Base-by-base conservation (phyloP, 108 stramenopile species). In the Fragilaria radians region DNA sequence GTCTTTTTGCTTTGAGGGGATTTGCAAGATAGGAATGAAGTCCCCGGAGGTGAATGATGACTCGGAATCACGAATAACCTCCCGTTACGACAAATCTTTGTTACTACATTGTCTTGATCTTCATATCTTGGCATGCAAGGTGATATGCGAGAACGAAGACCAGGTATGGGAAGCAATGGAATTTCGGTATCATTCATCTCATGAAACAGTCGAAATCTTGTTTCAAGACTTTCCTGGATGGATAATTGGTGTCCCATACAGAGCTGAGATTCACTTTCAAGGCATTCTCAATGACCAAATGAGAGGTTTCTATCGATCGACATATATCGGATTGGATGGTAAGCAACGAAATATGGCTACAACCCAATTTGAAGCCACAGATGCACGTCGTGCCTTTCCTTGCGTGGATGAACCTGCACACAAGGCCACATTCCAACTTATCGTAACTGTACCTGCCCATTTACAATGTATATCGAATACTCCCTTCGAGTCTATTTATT, bases 321-420 rank as follows among this genome's bases (percentile, higher is more conserved):
- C 60, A 4, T 73, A 73, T 31, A 49, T 28, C 1, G 46, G 17
- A 36, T 48, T 62, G 18, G 48, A 72, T 19, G 62, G 66, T 23
- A 28, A 46, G 46, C 33, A 50, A 14, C 36, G 36, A 7, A 63
- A 26, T 54, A 73, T 74, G 66, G 73, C 73, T 24, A 57, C 59
- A 5, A 73, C 71, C 9, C 70, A 71, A 46, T 71, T 71, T 46
- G 64, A 73, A 62, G 32, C 73, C 4, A 68, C 63, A 2, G 68
- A 74, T 66, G 73, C 73, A 4, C 48, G 68, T 2, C 60, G 65
- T 1, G 67, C 68, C 3, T 74, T 74, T 54, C 73, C 73, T 17
- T 74, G 73, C 28, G 31, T 55, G 25, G 68, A 74, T 34, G 68
- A 74, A 56, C 73, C 73, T 9, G 60, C 73, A 24, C n/a, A 63